A percentile compares a stretch with the other conserved stretches of the same genome.
Evolutionary conservation across 352 stramenopile genomes (phyloP).

Genomic region (Globisporangium lucens): DNA sequence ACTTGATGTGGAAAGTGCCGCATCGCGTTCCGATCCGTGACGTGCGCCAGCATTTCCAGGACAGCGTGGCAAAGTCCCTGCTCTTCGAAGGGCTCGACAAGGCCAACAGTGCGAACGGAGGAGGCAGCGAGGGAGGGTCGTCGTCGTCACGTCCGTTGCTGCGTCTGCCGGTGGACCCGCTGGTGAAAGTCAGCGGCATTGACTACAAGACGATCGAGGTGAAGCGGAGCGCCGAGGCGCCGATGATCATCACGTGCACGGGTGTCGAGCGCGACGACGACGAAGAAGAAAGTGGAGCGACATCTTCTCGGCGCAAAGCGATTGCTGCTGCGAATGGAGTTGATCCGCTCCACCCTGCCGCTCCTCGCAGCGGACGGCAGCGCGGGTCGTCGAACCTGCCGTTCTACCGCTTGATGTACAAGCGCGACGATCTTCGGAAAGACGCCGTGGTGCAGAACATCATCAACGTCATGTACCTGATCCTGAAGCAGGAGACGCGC

Average conservation of each 20-base stretch:
- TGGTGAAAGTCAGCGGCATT: conserved; percentile 68
- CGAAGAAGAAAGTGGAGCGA: conserved; percentile 35
- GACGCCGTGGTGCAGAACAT: conserved; percentile 87
- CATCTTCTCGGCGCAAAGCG: conserved; percentile 1
- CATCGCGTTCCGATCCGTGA: conserved; percentile 62
- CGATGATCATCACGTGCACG: conserved; percentile 80
- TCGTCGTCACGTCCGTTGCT: conserved; percentile 30
- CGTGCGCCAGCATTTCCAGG: conserved; percentile 46
- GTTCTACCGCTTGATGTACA: conserved; percentile 86
- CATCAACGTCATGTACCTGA: conserved; percentile 89
- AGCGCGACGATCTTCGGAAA: conserved; percentile 82
- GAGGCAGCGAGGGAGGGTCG: background rate
- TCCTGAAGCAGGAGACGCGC: conserved; percentile 80
- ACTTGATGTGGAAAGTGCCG: conserved; percentile 82
- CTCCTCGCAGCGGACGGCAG: conserved; percentile 16
- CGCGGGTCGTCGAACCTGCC: conserved; percentile 20
- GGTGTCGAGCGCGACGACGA: conserved; percentile 72
- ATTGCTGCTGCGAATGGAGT: conserved; percentile 9
- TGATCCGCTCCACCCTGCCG: background rate
- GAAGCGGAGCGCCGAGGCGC: conserved; percentile 78
- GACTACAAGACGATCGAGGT: conserved; percentile 74
- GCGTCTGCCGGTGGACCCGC: conserved; percentile 68
- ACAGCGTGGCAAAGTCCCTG: conserved; percentile 44
- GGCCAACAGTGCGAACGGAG: conserved; percentile 6
- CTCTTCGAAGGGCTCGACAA: conserved; percentile 32